Percentiles rank a stretch among this genome's conserved stretches.
These are phyloP conservation scores for Plasmodium knowlesi DNA, from an alignment of 169 alveolate species.

Conservation along the genomic window DNA sequence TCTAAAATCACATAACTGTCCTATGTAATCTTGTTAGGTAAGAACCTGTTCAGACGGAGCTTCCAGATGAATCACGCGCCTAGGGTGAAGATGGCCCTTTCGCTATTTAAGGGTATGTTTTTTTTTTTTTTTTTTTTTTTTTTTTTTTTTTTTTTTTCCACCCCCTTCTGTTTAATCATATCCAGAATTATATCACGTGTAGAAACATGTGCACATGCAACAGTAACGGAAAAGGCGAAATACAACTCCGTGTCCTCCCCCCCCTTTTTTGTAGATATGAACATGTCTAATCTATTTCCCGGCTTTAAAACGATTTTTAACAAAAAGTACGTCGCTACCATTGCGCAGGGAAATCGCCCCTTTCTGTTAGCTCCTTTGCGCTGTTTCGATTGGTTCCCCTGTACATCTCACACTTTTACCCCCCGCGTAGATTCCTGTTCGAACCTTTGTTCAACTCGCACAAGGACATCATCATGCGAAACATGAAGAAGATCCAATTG, in stretches of 20 bases:
- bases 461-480: constrained; percentile 53
- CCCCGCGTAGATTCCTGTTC: constrained; percentile 31
- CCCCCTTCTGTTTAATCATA: background rate
- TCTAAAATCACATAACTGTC: background rate
- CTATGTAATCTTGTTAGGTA: background rate
- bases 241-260: background rate
- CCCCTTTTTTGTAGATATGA: constrained; percentile 11
- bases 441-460: constrained; percentile 51
- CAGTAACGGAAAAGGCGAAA: background rate
- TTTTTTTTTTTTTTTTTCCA: background rate
- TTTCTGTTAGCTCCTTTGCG: background rate
- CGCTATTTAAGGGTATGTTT: constrained; percentile 36
- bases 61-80: background rate
- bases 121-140: constrained; percentile 29
- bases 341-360: background rate
- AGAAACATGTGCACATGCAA: too few relatives aligned
- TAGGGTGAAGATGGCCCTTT: constrained; percentile 23
- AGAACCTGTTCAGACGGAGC: constrained; percentile 15
- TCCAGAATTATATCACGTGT: background rate
- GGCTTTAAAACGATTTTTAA: constrained; percentile 62
- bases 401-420: background rate
- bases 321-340: constrained; percentile 12
- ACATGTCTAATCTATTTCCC: constrained; percentile 39
- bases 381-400: background rate
- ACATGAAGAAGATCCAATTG: constrained; percentile 23